Evolutionary conservation across 805 yeast genomes (phyloP).

Genomic region (Allodekkera sacchari): DNA sequence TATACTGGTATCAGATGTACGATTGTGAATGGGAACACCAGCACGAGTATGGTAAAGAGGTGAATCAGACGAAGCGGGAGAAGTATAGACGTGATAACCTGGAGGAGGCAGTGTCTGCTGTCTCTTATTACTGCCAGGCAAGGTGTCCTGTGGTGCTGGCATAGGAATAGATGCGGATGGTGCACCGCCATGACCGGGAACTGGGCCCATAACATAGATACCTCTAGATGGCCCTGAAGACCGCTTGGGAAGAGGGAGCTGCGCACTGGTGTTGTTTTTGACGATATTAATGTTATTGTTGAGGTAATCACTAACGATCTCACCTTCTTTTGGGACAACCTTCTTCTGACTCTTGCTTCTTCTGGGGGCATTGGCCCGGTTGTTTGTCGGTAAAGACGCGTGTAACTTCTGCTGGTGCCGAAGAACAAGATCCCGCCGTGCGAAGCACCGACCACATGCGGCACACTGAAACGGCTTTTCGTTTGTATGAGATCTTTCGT

Average conservation of each 20-base stretch:
- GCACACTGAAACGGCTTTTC: conserved; percentile 96
- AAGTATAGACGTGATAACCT: too few species aligned
- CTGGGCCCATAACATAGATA: neutral
- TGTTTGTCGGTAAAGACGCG: conserved; percentile 37
- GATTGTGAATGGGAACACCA: too few species aligned
- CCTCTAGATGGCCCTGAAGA: neutral
- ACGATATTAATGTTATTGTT: conserved; percentile 46
- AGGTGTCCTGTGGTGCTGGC: too few species aligned
- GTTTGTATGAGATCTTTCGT: conserved; percentile 88
- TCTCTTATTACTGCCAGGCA: too few species aligned
- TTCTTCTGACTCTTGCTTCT: conserved; percentile 19
- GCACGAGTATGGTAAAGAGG: too few species aligned
- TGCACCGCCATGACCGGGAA: too few species aligned
- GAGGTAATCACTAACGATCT: conserved; percentile 26
- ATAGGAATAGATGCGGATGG: too few species aligned
- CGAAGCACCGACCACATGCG: conserved; percentile 93
- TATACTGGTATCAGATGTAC: too few species aligned
- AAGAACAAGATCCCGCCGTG: conserved; percentile 77
- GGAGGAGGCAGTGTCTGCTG: too few species aligned
- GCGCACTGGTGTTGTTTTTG: conserved; percentile 42
- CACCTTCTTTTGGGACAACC: conserved; percentile 21
- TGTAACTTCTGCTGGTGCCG: conserved; percentile 95
- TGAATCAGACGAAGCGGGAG: too few species aligned
- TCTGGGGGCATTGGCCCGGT: conserved; percentile 24
- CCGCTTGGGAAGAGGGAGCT: conserved; percentile 31